Conservation (phyloP, 192 early-diverging fungal genomes). For the Backusella liffmaniae region DNA sequence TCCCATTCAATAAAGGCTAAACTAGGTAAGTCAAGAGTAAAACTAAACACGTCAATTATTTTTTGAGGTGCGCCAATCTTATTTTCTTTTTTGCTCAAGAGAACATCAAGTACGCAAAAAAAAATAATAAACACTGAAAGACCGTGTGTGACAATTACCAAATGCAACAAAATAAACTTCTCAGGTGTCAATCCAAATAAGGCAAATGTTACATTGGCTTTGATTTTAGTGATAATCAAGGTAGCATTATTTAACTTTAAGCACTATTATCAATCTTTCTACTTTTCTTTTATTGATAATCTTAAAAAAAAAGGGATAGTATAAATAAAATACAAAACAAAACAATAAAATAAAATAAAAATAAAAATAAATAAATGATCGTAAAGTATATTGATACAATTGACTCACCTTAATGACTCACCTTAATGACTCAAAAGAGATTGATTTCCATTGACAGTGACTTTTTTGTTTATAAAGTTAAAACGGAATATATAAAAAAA, state of each 20-base stretch:
- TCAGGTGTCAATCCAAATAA: background rate
- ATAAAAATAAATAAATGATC: background rate
- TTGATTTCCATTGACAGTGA: background rate
- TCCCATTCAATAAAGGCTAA: too few species aligned
- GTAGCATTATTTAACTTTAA: background rate
- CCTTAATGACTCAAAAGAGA: background rate
- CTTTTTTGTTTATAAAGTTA: background rate
- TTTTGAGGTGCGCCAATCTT: background rate
- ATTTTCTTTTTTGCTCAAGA: background rate
- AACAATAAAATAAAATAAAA: too few species aligned
- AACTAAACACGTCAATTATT: too few species aligned
- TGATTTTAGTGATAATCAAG: background rate
- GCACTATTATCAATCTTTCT: background rate
- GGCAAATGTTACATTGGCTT: conserved; percentile 1
- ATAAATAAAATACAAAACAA: background rate
- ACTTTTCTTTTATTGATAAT: background rate
- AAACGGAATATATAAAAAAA: background rate
- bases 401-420: background rate
- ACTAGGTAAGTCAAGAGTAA: too few species aligned
- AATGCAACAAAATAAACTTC: background rate
- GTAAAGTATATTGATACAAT: background rate
- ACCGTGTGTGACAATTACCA: background rate
- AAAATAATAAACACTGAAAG: background rate
- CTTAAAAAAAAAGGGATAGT: background rate
- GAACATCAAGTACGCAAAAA: background rate